Evolutionary conservation across 1,139 yeast species (phyloP).

Genomic region (Sugiyamaella novakii): DNA sequence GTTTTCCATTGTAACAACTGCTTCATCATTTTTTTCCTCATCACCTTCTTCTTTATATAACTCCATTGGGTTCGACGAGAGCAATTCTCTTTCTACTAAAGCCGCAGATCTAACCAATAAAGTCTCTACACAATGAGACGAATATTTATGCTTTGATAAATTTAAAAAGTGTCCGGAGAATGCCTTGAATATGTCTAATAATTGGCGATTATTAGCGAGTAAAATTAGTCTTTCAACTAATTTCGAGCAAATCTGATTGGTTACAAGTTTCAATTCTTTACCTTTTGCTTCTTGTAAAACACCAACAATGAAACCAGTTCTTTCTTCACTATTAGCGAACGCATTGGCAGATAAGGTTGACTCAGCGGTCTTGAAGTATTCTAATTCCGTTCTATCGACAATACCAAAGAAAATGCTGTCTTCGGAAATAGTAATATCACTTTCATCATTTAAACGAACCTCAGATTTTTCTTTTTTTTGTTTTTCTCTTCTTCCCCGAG

Average conservation of each 20-base stretch:
- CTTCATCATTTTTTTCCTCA: constrained; percentile 34
- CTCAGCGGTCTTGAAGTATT: constrained; percentile 91
- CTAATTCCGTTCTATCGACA: constrained; percentile 79
- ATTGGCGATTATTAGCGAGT: constrained; percentile 63
- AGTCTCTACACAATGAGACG: constrained; percentile 93
- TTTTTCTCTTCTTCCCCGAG: constrained; percentile 13
- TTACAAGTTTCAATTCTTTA: constrained; percentile 86
- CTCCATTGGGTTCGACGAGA: constrained; percentile 33
- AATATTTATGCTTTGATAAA: constrained; percentile 83
- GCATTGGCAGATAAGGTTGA: constrained; percentile 80
- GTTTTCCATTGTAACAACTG: constrained; percentile 59
- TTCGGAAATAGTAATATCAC: constrained; percentile 7
- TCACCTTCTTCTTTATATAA: constrained; percentile 30
- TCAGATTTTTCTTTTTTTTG: constrained; percentile 19
- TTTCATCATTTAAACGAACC: constrained; percentile 16
- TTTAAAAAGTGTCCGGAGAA: constrained; percentile 72
- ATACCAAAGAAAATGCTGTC: constrained; percentile 68
- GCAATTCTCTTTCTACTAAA: constrained; percentile 69
- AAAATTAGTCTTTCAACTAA: constrained; percentile 84
- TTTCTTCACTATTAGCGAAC: constrained; percentile 73
- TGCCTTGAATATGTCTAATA: constrained; percentile 61
- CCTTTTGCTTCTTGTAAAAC: constrained; percentile 87
- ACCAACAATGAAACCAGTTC: constrained; percentile 67
- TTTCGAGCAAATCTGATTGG: constrained; percentile 93
- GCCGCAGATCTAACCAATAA: constrained; percentile 76